phyloP scores from a whole-genome alignment of 192 early-diverging fungal species.

The Coemansia sp. region DNA sequence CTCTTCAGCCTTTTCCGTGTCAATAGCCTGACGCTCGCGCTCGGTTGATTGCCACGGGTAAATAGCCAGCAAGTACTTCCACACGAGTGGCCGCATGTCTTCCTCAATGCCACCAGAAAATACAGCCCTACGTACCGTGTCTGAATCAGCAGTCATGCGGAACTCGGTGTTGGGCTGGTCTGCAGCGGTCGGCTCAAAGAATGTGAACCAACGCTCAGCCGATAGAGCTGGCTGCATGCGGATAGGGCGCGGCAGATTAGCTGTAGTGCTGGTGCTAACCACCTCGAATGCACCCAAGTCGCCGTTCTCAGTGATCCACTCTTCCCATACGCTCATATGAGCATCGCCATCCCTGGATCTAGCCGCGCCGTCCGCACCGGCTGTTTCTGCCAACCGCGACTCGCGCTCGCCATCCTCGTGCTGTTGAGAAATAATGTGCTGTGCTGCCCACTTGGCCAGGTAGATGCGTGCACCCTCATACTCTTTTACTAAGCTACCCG shows the following conservation, averaged over 20 bases:
- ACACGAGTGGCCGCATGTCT: slow-evolving; percentile 77
- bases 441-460: slow-evolving; percentile 76
- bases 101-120: slow-evolving; percentile 80
- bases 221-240: slow-evolving; percentile 56
- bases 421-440: slow-evolving; percentile 53
- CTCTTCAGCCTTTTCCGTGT: slow-evolving; percentile 58
- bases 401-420: slow-evolving; percentile 53
- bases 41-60: slow-evolving; percentile 83
- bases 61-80: slow-evolving; percentile 84
- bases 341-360: slow-evolving; percentile 1
- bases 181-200: slow-evolving; percentile 57
- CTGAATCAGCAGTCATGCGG: slow-evolving; percentile 52
- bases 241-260: slow-evolving; percentile 41
- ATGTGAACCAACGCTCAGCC: slow-evolving; percentile 68
- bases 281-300: slow-evolving; percentile 51
- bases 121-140: slow-evolving; percentile 58
- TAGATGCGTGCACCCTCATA: slow-evolving; percentile 78
- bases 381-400: slow-evolving; percentile 19
- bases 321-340: slow-evolving; percentile 52
- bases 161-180: slow-evolving; percentile 26
- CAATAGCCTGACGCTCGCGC: slow-evolving; percentile 63
- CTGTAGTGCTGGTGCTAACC: slow-evolving; percentile 30
- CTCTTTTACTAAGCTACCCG: slow-evolving; percentile 66
- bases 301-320: slow-evolving; percentile 47
- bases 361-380: not conserved